Evolutionary conservation across 2,329 filamentous ascomycete genomes (phyloP).

Genomic region (Tolypocladium pustulatum): DNA sequence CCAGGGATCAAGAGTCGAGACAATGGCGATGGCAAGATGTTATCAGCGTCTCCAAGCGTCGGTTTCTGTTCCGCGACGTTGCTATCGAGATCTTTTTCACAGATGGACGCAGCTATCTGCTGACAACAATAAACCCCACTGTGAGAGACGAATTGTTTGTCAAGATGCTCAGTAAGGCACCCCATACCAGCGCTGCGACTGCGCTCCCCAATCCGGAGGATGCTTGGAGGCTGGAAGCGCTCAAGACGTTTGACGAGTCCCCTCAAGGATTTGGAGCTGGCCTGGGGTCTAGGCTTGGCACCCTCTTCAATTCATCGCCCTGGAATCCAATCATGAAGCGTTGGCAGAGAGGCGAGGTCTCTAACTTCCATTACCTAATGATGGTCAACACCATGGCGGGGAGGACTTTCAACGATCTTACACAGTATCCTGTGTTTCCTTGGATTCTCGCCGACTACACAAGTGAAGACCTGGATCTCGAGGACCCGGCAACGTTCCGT

Average conservation of each 20-base stretch:
- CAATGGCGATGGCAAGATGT: slow-evolving; percentile 93
- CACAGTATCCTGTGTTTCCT: slow-evolving; percentile 95
- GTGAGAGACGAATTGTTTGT: slow-evolving; percentile 71
- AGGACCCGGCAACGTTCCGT: slow-evolving; percentile 74
- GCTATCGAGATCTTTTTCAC: slow-evolving; percentile 97
- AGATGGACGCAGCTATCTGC: slow-evolving; percentile 86
- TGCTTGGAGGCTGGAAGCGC: slow-evolving; percentile 79
- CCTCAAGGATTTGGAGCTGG: slow-evolving; percentile 61
- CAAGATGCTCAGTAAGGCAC: slow-evolving; percentile 67
- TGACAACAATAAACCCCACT: slow-evolving; percentile 68
- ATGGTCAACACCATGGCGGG: slow-evolving; percentile 96
- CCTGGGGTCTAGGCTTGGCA: slow-evolving; percentile 82
- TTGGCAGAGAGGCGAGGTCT: slow-evolving; percentile 91
- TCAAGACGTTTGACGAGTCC: slow-evolving; percentile 54
- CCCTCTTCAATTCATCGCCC: slow-evolving; percentile 74
- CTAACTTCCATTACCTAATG: slow-evolving; percentile 98
- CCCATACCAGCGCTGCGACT: slow-evolving; percentile 63
- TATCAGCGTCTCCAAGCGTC: slow-evolving; percentile 88
- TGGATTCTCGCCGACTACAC: slow-evolving; percentile 96
- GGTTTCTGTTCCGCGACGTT: slow-evolving; percentile 91
- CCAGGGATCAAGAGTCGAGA: slow-evolving; percentile 65
- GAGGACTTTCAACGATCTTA: slow-evolving; percentile 93
- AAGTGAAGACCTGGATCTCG: slow-evolving; percentile 81
- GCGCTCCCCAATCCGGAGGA: slow-evolving; percentile 72
- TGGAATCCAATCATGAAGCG: slow-evolving; percentile 77